Percentiles rank a stretch among this genome's conserved stretches.
Conservation (phyloP, 1,284 basidiomycete genomes). For the Boletellus deceptivus region DNA sequence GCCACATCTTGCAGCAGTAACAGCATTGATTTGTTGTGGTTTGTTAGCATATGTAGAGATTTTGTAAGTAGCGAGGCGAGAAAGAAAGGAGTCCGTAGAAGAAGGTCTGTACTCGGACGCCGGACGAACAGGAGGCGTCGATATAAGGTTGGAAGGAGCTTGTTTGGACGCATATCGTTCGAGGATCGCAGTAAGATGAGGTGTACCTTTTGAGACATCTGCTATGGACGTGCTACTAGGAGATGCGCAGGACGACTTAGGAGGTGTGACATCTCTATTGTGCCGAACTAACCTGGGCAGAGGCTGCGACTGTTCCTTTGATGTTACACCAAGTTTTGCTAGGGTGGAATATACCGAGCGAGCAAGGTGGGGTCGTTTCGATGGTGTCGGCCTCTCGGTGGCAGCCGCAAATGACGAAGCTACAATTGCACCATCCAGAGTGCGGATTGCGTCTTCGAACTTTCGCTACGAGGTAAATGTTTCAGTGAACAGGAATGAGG, state of each 20-base stretch:
- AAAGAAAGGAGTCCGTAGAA: slow-evolving; percentile 65
- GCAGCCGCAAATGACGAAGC: slow-evolving; percentile 26
- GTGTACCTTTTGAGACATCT: slow-evolving; percentile 53
- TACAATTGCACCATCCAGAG: slow-evolving; percentile 57
- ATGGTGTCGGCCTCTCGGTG: slow-evolving; percentile 41
- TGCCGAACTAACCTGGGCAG: slow-evolving; percentile 36
- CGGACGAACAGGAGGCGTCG: slow-evolving; percentile 31
- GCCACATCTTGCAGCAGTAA: slow-evolving; percentile 73
- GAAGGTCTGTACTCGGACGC: slow-evolving; percentile 72
- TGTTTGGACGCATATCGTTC: slow-evolving; percentile 49
- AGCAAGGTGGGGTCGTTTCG: slow-evolving; percentile 52
- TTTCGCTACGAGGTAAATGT: slow-evolving; percentile 50
- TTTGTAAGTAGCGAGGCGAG: slow-evolving; percentile 72
- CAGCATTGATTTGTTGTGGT: slow-evolving; percentile 67
- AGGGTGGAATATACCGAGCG: slow-evolving; percentile 71
- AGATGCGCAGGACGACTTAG: slow-evolving; percentile 12
- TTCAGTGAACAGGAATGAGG: slow-evolving; percentile 1
- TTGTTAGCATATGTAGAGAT: slow-evolving; percentile 76
- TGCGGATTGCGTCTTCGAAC: slow-evolving; percentile 68
- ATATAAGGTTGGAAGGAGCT: slow-evolving; percentile 41
- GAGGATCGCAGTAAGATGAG: slow-evolving; percentile 66
- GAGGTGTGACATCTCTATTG: slow-evolving; percentile 1
- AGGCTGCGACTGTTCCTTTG: slow-evolving; percentile 41
- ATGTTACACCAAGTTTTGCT: slow-evolving; percentile 68
- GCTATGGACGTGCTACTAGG: slow-evolving; percentile 19